Base-by-base conservation (phyloP, 2,329 filamentous ascomycete genomes). In the Proliferodiscus dingleyae region DNA sequence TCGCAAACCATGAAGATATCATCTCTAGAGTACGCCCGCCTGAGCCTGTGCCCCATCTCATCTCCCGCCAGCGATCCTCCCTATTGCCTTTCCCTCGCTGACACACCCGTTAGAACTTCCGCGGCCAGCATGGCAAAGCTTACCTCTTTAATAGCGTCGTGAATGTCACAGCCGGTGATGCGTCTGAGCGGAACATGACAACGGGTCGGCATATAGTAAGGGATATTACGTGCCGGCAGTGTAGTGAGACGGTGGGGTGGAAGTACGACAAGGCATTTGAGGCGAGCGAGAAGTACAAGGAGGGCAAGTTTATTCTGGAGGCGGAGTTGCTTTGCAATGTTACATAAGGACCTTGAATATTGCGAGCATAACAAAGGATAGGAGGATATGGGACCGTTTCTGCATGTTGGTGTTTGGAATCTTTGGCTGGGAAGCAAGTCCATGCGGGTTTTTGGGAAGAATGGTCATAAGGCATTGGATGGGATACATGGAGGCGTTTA, bases 51-150 rank as follows among this genome's bases (percentile, higher is more conserved):
- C 21, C 38, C 51, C 39, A 10, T 37, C 41, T 33, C 51, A 43
- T 40, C 19, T 42, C 6, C 37, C n/a, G n/a, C n/a, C n/a, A n/a
- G n/a, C n/a, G n/a, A n/a, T n/a, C 32, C 24, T 41, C 41, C 33
- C 52, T 43, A 22, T 36, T 39, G 15, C 38, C 23, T 23, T 38
- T 5, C 15, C 37, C 41, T 43, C 26, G 38, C 34, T 45, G n/a
- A n/a, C n/a, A n/a, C n/a, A n/a, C n/a, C n/a, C n/a, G n/a, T n/a
- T 11, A 97, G 89, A 96, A 95, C 71, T 98, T 98, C 73, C 89
- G 93, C 52, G 93, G 93, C 61, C 91, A 97, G 67, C 91, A 97
- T 68, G 93, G 93, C 64, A 97, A 97, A 71, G 93, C 93, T 45
- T 98, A 90, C 70, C 84, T 98, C 56, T 97, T 98, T 76, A 87